Base-by-base conservation (phyloP, 1,139 yeast genomes). In the Yamadazyma friedrichii region DNA sequence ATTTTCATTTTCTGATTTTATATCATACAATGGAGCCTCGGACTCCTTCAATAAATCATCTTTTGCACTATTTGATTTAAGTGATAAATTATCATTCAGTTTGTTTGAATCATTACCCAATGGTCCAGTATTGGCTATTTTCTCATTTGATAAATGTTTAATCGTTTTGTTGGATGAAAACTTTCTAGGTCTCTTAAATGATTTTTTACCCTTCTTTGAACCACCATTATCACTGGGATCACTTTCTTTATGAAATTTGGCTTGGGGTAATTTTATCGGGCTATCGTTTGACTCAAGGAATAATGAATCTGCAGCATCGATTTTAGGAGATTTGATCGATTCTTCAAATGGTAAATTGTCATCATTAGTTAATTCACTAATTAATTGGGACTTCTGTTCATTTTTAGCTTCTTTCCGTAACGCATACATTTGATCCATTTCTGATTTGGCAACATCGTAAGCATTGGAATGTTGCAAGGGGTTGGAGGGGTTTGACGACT, bases 21-120 rank as follows among this genome's bases (percentile, higher is more conserved):
- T 59, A 17, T 75, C 65, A 47, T 76, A 79, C 36, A 78, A 59
- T 3, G 85, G 85, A 3, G 75, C 77, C 20, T 79, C 78, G 0
- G 70, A 63, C 26, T 68, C 73, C 43, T 65, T 62, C 1, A 70
- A 55, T 28, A 65, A 44, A 2, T 56, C 64, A 2, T 59, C 65
- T 37, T 50, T 53, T 10, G 52, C 45, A 30, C 41, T 41, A 30
- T 42, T 41, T 1, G 55, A 41, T 31, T 50, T 45, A 17, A 44
- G 31, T 4, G 61, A 49, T n/a, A 47, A 17, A 20, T 49, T 51
- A 24, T 54, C 58, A 12, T 42, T 43, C 6, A 44, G 50, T 24
- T 38, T 52, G 32, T 43, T 40, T 36, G 31, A 59, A 36, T 49
- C 58, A 13, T 44, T 47, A 2, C 72, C 74, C 40, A 74, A 56